Percentiles rank a stretch among this genome's conserved stretches.
Evolutionary conservation across 108 stramenopile genomes (phyloP).

Genomic region (Fragilaria radians): DNA sequence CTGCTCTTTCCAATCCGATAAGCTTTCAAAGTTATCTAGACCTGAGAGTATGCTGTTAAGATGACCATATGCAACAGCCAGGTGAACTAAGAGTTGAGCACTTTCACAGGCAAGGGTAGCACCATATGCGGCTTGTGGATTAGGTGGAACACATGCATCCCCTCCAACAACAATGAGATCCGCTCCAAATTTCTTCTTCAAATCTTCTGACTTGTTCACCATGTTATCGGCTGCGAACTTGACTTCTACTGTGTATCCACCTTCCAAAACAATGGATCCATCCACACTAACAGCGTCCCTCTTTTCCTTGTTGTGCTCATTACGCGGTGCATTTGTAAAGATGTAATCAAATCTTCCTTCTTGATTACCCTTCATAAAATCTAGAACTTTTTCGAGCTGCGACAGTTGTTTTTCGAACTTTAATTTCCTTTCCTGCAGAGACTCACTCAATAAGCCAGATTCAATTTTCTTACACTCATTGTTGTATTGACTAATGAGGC

Average conservation of each 20-base stretch:
- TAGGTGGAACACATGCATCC: constrained; percentile 27
- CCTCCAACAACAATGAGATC: constrained; percentile 19
- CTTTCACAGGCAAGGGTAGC: constrained; percentile 26
- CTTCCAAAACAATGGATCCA: constrained; percentile 21
- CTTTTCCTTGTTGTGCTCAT: constrained; percentile 20
- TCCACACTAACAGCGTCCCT: constrained; percentile 7
- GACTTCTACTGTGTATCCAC: constrained; percentile 21
- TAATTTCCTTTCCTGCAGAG: background rate
- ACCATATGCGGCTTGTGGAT: constrained; percentile 27
- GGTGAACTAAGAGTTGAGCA: constrained; percentile 14
- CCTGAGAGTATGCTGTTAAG: constrained; percentile 16
- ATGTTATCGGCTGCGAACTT: constrained; percentile 16
- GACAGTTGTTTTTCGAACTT: constrained; percentile 10
- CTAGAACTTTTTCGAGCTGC: background rate
- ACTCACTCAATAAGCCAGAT: constrained; percentile 3
- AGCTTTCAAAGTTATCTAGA: constrained; percentile 3
- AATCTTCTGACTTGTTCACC: background rate
- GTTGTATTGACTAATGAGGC: constrained; percentile 3
- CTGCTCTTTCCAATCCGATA: constrained; percentile 7
- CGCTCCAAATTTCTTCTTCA: constrained; percentile 12
- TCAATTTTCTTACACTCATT: background rate
- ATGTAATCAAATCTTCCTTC: constrained; percentile 24
- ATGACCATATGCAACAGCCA: constrained; percentile 15
- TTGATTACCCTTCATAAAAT: background rate
- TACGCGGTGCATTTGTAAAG: constrained; percentile 24